Conservation (phyloP, 306 rosid genomes). For the Canavalia gladiata region DNA sequence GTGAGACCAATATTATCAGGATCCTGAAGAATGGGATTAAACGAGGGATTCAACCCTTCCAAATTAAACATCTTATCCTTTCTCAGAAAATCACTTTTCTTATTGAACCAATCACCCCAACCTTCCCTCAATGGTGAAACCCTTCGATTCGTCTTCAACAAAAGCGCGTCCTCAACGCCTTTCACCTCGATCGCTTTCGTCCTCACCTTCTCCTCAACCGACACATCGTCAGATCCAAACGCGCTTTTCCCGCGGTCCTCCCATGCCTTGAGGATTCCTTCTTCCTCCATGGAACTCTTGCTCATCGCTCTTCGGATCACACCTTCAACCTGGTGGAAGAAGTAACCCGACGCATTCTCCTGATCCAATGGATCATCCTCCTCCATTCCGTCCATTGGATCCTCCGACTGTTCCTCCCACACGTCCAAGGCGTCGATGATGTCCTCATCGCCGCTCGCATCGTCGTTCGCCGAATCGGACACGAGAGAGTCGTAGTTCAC, state of each 20-base stretch:
- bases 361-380: slow-evolving; percentile 66
- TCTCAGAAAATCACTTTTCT: slow-evolving; percentile 78
- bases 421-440: slow-evolving; percentile 80
- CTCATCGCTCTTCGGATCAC: slow-evolving; percentile 66
- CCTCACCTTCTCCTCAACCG: slow-evolving; percentile 75
- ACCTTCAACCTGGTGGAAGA: slow-evolving; percentile 74
- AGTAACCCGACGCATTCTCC: slow-evolving; percentile 60
- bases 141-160: slow-evolving; percentile 69
- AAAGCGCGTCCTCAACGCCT: slow-evolving; percentile 80
- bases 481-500: slow-evolving; percentile 61
- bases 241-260: slow-evolving; percentile 63
- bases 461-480: slow-evolving; percentile 59
- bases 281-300: slow-evolving; percentile 52
- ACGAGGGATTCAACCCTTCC: slow-evolving; percentile 74
- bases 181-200: slow-evolving; percentile 58
- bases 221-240: slow-evolving; percentile 86
- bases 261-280: slow-evolving; percentile 51
- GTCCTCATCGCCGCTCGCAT: slow-evolving; percentile 60
- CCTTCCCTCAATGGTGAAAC: slow-evolving; percentile 85
- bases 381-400: slow-evolving; percentile 51
- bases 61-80: slow-evolving; percentile 82
- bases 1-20: slow-evolving; percentile 74
- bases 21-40: slow-evolving; percentile 79
- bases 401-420: slow-evolving; percentile 53
- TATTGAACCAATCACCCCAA: slow-evolving; percentile 96